Evolutionary conservation across 352 stramenopile species (phyloP), one percentile per base, ranked within the genome.

Genomic region (Ophiocytium majus): DNA sequence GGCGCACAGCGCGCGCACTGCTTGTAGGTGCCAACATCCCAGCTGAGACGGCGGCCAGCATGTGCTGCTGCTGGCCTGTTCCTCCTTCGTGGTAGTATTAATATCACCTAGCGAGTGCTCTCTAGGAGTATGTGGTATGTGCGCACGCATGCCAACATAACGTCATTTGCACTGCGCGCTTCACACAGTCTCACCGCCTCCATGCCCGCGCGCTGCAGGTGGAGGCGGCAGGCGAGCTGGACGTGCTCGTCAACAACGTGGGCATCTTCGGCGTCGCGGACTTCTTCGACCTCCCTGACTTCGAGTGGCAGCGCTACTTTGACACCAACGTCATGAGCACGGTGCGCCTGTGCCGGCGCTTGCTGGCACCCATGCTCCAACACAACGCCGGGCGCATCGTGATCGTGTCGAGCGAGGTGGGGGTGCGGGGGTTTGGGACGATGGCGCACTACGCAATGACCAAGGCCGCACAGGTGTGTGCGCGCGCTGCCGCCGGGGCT

Each of bases 311-410:
- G 50, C 17, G 64, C 19, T 86, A 82, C 49, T 87, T 76, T 23
- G 28, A 86, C 31, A 43, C 57, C 79, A 87, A 87, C 49, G 79
- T 87, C 63, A 80, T 87, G 50, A 74, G 50, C 78, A 85, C 79
- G 5, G 79, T 87, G 35, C 43, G 76, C 32, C 9, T 80, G 1
- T 81, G 78, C 50, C 49, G 80, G 10, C 37, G 31, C 28, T 86
- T 76, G 37, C 37, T 86, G 43, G 33, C n/a, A n/a, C 9, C 9
- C 31, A 87, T 86, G 80, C 28, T 87, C 1, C 14, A 50, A 1
- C 36, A 23, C 66, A 28, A 82, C 63, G 36, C 28, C 9, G 79
- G 79, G 28, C 79, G 83, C 14, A 84, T 87, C 14, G 64, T 87
- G 19, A 82, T 82, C 63, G 28, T 87, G 1, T 64, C 83, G 28